Conservation (phyloP, 441 rosid genomes). For the Hura crepitans region DNA sequence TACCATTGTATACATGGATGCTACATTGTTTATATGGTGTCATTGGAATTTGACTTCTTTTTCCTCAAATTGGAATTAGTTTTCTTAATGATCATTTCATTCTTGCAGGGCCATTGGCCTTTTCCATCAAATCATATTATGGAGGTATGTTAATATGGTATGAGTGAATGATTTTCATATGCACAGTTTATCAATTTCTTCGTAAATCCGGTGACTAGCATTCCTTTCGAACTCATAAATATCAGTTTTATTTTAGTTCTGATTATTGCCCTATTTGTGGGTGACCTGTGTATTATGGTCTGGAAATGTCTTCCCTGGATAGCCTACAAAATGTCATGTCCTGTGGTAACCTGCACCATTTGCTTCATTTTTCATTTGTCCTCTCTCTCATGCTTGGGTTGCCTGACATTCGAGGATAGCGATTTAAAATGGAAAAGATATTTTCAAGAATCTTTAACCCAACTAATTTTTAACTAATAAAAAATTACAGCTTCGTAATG, state of each 20-base stretch:
- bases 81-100: slow-evolving; percentile 6
- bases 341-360: neutral
- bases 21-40: neutral
- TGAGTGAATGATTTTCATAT: slow-evolving; percentile 17
- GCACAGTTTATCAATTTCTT: neutral
- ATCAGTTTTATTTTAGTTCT: neutral
- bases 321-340: neutral
- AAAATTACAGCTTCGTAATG: neutral
- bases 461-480: neutral
- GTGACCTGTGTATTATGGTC: no score
- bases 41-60: neutral
- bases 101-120: slow-evolving; percentile 89
- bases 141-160: slow-evolving; percentile 55
- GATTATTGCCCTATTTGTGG: neutral
- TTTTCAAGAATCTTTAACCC: neutral
- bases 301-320: neutral
- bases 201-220: neutral
- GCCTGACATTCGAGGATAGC: neutral
- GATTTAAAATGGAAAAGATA: neutral
- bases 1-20: neutral
- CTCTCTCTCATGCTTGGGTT: neutral
- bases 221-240: neutral
- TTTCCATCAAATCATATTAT: slow-evolving; percentile 79
- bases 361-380: neutral
- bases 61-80: neutral